Evolutionary conservation across 2,329 filamentous ascomycete genomes (phyloP), one percentile per base, ranked within the genome.

Genomic region (Cylindrodendrum hubeiense): DNA sequence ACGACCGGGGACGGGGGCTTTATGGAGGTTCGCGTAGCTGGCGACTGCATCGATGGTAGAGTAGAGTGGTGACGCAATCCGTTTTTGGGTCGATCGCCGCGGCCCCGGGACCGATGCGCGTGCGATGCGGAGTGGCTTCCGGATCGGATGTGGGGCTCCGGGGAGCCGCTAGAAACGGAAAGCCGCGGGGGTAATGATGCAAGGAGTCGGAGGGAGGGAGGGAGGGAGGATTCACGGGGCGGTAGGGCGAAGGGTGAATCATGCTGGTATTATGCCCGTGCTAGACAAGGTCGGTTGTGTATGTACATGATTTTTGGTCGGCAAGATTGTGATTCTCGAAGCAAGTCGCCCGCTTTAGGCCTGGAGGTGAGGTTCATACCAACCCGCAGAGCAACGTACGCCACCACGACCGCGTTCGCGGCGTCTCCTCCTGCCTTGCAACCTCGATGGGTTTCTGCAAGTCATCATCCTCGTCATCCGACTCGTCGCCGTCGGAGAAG

Each of bases 381-480:
- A 77, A 43, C 1, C 76, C 75, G 34, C 77, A 79, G 26, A 78
- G 63, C 28, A 79, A 24, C 24, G 53, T 53, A 58, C 68, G 71
- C 73, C 76, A 76, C 67, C 67, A 71, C n/a, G 59, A 30, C 41
- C 55, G 67, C 19, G 46, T 21, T 39, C 43, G 65, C 8, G 63
- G 47, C 30, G 8, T 47, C 21, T 54, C 37, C 39, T 63, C 54
- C n/a, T 21, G 44, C 6, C 28, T 51, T 13, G 34, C 49, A 15
- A 28, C 30, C 2, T 33, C 44, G 17, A 50, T 24, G 5, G 59
- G 71, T 58, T 72, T 75, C 54, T 52, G 67, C 61, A 74, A 21
- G 49, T 75, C 69, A 6, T 72, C 69, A 0, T 72, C 72, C 3
- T 77, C 69, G 5, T 76, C 68, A 4, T 68, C 71, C 3, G 67